Evolutionary conservation across 2,329 filamentous ascomycete genomes (phyloP).

Genomic region (Colletotrichum abscissum): DNA sequence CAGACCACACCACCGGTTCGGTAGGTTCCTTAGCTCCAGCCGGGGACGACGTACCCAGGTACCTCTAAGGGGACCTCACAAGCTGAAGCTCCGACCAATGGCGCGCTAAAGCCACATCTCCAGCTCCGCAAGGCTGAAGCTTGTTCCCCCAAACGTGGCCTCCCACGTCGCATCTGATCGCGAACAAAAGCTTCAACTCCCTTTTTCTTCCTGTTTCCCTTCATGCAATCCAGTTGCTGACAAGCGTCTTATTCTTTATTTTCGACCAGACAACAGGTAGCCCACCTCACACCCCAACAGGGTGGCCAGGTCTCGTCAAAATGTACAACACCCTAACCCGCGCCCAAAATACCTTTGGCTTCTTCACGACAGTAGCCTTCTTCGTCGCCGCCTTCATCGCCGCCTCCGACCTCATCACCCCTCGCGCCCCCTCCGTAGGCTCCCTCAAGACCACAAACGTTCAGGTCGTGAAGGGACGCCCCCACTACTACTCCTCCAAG

Average conservation of each 20-base stretch:
- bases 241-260: neutral
- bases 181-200: slow-evolving; percentile 11
- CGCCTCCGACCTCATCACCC: slow-evolving; percentile 77
- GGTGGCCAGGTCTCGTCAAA: slow-evolving; percentile 41
- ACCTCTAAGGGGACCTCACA: neutral
- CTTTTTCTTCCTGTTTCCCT: neutral
- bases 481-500: slow-evolving; percentile 94
- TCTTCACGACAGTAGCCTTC: slow-evolving; percentile 96
- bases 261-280: neutral
- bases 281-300: neutral
- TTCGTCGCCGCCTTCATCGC: slow-evolving; percentile 84
- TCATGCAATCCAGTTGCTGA: slow-evolving; percentile 17
- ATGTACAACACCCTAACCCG: slow-evolving; percentile 93
- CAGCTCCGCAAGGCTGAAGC: slow-evolving; percentile 33
- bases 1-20: slow-evolving; percentile 8
- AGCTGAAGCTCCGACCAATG: slow-evolving; percentile 9
- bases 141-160: slow-evolving; percentile 27
- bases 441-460: slow-evolving; percentile 77
- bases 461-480: slow-evolving; percentile 89
- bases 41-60: neutral
- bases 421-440: slow-evolving; percentile 73
- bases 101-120: slow-evolving; percentile 27
- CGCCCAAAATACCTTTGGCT: slow-evolving; percentile 93
- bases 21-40: neutral
- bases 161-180: slow-evolving; percentile 11